Evolutionary conservation across 805 yeast species (phyloP).

Genomic region (Cyberlindnera saturnus): DNA sequence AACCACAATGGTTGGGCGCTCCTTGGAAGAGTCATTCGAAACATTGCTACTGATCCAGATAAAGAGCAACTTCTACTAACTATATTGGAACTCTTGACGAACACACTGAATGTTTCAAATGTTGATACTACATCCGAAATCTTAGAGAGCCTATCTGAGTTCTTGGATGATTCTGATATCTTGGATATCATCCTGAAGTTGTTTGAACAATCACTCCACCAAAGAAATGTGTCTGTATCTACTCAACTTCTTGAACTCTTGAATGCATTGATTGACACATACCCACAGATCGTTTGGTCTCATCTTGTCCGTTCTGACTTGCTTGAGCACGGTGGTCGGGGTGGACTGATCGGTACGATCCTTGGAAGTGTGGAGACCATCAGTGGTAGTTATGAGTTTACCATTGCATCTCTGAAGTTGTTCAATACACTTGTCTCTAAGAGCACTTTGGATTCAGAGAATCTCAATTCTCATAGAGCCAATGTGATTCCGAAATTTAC

Average conservation of each 20-base stretch:
- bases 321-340: constrained; percentile 54
- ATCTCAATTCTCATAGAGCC: constrained; percentile 36
- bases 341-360: constrained; percentile 55
- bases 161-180: constrained; percentile 52
- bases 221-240: constrained; percentile 42
- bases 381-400: constrained; percentile 58
- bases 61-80: constrained; percentile 40
- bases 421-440: constrained; percentile 47
- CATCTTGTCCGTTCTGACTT: constrained; percentile 63
- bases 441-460: constrained; percentile 35
- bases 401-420: constrained; percentile 52
- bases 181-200: constrained; percentile 56
- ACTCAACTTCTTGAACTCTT: constrained; percentile 45
- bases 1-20: constrained; percentile 84
- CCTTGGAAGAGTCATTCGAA: constrained; percentile 72
- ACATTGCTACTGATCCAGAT: constrained; percentile 31
- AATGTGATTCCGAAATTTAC: constrained; percentile 50
- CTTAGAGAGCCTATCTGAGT: constrained; percentile 30
- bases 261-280: constrained; percentile 38
- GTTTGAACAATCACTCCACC: constrained; percentile 62
- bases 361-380: constrained; percentile 72
- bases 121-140: constrained; percentile 35
- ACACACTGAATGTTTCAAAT: constrained; percentile 36
- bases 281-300: constrained; percentile 73
- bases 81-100: constrained; percentile 45